Evolutionary conservation across 23 red algal genomes (phyloP), one percentile per base, ranked within the genome.

Genomic region (Gracilariopsis chorda): DNA sequence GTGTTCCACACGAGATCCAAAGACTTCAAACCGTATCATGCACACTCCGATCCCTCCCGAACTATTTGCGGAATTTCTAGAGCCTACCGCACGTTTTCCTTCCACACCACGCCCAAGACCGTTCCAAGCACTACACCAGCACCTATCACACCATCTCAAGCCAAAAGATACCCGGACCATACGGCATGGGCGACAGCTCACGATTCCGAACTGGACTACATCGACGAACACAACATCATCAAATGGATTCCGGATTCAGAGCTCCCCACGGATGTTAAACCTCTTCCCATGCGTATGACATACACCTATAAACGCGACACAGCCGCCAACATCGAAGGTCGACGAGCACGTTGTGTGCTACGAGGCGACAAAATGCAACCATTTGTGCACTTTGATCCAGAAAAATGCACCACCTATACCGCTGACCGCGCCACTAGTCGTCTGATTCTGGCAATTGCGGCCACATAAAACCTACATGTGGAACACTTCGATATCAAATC

Each of bases 401-500:
- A 85, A 5, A 68, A 28, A 8, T 68, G 56, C 7, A 37, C 80
- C 1, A 27, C 80, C 8, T 44, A 85, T 53, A 63, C 32, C 2
- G 55, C 61, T 2, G 32, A 85, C 7, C 13, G 29, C 2, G 36
- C 11, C 42, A 46, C 40, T 5, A 76, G 11, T 3, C 80, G 60
- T n/a, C 61, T 85, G 4, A 25, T 85, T 3, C 58, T 85, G 20
- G 80, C 61, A 45, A 29, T 70, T 39, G n/a, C 80, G 41, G 55
- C 80, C 3, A n/a, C 52, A 64, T 27, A 68, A 10, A 34, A 85
- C 27, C 14, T 65, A 34, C 58, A 65, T 4, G 7, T 85, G 4
- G 57, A 67, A 9, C 80, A 85, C 58, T 19, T 85, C 21, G 80
- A 85, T 58, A 85, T 85, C 20, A 58, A 46, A 69, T 24, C 27